phyloP scores from a whole-genome alignment of 192 early-diverging fungal species.

The Backusella westeae region DNA sequence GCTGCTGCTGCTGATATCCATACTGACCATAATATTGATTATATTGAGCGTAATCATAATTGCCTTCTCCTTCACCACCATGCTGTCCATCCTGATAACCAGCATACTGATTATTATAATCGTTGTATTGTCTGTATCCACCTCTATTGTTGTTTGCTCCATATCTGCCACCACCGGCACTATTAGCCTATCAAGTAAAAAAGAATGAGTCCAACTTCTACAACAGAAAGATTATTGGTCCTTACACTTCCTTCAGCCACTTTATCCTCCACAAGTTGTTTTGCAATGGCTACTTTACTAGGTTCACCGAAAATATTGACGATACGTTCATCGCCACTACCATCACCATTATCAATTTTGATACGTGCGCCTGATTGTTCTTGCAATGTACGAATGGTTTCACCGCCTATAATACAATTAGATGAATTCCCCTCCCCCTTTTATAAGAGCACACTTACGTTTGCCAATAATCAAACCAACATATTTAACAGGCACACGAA shows the following conservation, averaged over 20 bases:
- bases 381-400: constrained; percentile 58
- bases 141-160: constrained; percentile 15
- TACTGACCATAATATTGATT: constrained; percentile 22
- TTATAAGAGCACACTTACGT: constrained; percentile 16
- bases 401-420: constrained; percentile 49
- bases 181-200: neutral
- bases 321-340: constrained; percentile 41
- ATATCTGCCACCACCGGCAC: constrained; percentile 7
- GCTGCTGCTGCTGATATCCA: constrained; percentile 16
- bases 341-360: constrained; percentile 47
- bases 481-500: constrained; percentile 58
- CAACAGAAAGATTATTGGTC: neutral
- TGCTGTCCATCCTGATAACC: neutral
- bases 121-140: constrained; percentile 15
- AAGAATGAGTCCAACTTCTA: neutral
- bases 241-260: constrained; percentile 37
- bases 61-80: neutral
- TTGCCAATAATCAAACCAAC: constrained; percentile 55
- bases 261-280: constrained; percentile 51
- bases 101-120: constrained; percentile 4
- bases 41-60: constrained; percentile 33
- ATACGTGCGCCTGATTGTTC: constrained; percentile 62
- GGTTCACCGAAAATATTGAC: constrained; percentile 46
- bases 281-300: constrained; percentile 44
- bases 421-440: no score